Conservation (phyloP, 192 early-diverging fungal genomes). For the Powellomyces hirtus region DNA sequence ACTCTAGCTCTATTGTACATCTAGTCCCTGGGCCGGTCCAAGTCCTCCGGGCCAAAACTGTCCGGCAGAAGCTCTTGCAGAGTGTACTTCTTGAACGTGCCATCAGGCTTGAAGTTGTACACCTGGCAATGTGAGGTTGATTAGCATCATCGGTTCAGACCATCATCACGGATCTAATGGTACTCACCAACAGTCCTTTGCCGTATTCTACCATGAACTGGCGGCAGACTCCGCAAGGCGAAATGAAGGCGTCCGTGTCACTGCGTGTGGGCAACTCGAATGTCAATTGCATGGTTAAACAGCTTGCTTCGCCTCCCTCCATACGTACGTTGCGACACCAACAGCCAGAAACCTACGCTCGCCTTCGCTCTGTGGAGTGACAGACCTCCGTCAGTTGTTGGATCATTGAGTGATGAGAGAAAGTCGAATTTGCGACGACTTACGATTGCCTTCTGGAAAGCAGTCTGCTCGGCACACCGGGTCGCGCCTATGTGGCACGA, state of each 20-base stretch:
- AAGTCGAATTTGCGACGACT: too few species aligned
- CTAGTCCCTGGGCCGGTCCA: conserved; percentile 34
- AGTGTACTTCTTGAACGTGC: conserved; percentile 45
- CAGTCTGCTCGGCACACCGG: conserved; percentile 90
- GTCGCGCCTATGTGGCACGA: too few species aligned
- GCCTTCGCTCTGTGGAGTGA: too few species aligned
- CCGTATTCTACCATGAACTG: conserved; percentile 87
- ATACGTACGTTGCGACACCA: conserved; percentile 71
- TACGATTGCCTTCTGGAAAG: conserved; percentile 85
- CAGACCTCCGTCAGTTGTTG: too few species aligned
- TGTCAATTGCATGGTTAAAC: too few species aligned
- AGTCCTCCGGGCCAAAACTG: conserved; percentile 71
- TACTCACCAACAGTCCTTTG: conserved; percentile 50
- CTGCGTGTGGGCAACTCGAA: too few species aligned
- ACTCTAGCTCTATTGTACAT: background rate
- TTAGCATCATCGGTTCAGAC: too few species aligned
- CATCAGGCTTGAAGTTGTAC: conserved; percentile 55
- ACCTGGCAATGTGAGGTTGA: conserved; percentile 30
- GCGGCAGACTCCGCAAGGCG: conserved; percentile 67
- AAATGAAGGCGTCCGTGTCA: conserved; percentile 50
- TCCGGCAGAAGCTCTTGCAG: conserved; percentile 64
- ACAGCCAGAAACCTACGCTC: conserved; percentile 70
- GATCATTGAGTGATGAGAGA: too few species aligned
- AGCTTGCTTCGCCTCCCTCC: background rate
- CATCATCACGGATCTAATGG: too few species aligned